Conservation (phyloP, 768 basidiomycete genomes). For the Suillus spraguei region DNA sequence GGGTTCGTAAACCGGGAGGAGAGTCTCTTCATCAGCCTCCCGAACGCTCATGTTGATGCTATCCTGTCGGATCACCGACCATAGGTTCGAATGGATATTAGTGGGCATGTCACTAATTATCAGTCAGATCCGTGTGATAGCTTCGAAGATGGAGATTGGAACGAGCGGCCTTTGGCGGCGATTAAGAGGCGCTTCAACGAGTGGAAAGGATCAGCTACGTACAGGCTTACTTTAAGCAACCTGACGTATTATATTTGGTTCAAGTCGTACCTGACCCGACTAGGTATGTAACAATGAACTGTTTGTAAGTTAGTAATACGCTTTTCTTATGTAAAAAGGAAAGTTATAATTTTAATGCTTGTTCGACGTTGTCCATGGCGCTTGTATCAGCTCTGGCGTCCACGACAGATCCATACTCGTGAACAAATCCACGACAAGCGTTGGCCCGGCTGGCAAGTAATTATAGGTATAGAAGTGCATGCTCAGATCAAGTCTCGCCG, state of each 20-base stretch:
- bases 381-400: slow-evolving; percentile 20
- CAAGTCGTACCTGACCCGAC: not conserved
- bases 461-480: slow-evolving; percentile 95
- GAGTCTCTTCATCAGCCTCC: slow-evolving; percentile 17
- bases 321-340: slow-evolving; percentile 19
- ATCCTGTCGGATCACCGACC: slow-evolving; percentile 27
- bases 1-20: slow-evolving; percentile 27
- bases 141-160: not conserved
- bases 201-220: not conserved
- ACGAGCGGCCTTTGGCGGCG: not conserved
- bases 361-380: slow-evolving; percentile 20
- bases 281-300: not conserved
- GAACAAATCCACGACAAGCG: slow-evolving; percentile 32
- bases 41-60: not conserved
- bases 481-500: slow-evolving; percentile 86
- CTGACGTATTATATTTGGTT: not conserved
- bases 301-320: not conserved
- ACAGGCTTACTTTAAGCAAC: not conserved
- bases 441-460: slow-evolving; percentile 88
- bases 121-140: not conserved
- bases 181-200: not conserved
- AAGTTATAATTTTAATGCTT: slow-evolving; percentile 24
- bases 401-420: slow-evolving; percentile 15
- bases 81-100: slow-evolving; percentile 15
- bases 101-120: not conserved